Evolutionary conservation across 2,329 filamentous ascomycete species (phyloP), one percentile per base, ranked within the genome.

Genomic region (Cercospora sp.): DNA sequence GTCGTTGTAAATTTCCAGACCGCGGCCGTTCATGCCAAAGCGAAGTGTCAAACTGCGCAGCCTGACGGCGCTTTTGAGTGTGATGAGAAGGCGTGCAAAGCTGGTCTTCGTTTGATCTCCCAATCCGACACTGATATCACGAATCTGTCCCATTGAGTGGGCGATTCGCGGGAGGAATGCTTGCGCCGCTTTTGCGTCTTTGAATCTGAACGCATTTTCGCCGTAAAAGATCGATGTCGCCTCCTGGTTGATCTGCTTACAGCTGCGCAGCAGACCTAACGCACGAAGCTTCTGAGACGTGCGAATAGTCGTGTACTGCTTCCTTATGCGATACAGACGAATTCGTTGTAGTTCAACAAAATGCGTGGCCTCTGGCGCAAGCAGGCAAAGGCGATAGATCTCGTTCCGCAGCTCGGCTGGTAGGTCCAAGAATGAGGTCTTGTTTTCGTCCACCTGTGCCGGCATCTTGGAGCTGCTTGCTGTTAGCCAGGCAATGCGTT

Each of bases 331-430:
- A n/a, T n/a, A n/a, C n/a, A n/a, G n/a, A n/a, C n/a, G n/a, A n/a
- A n/a, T n/a, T n/a, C n/a, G n/a, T n/a, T n/a, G n/a, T n/a, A n/a
- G n/a, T n/a, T n/a, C n/a, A n/a, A n/a, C n/a, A n/a, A n/a, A n/a
- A n/a, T n/a, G n/a, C n/a, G n/a, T n/a, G n/a, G n/a, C n/a, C n/a
- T 26, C 13, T 31, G 58, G 58, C n/a, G 31, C 58, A 2, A 23
- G 18, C 8, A 60, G 33, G 13, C 58, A 60, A 18, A n/a, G 23
- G 33, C 58, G 58, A 6, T 60, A 60, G 58, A 60, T 60, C 4
- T 60, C 31, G 33, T 60, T 45, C 10, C 58, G 58, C 7, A 60
- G n/a, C 31, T 60, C 58, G 2, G 58, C n/a, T 28, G 58, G 58
- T 12, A 60, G 20, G 9, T 45, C 58, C 10, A 60, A 4, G 3